A percentile compares a stretch with the other conserved stretches of the same genome.
phyloP scores from a whole-genome alignment of 352 stramenopile species.

The Pythium rhizo-oryzae region DNA sequence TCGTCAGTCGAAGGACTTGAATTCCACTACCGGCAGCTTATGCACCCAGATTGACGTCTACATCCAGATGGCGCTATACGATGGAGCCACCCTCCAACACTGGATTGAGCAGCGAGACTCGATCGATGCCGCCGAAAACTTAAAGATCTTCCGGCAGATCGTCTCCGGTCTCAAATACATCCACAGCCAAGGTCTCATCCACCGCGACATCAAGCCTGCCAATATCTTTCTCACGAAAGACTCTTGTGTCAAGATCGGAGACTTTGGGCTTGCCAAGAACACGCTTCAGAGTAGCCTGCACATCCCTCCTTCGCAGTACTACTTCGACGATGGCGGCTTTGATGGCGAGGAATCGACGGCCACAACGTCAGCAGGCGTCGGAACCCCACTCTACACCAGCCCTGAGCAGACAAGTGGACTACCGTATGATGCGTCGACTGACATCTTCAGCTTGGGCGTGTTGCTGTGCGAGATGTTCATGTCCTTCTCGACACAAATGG shows the following conservation, averaged over 20 bases:
- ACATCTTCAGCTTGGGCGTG: slow-evolving; percentile 78
- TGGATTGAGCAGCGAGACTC: slow-evolving; percentile 66
- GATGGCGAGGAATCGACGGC: slow-evolving; percentile 22
- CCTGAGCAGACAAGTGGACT: slow-evolving; percentile 62
- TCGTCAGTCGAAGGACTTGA: slow-evolving; percentile 32
- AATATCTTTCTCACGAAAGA: slow-evolving; percentile 82
- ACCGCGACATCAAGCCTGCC: slow-evolving; percentile 82
- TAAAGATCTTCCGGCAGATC: slow-evolving; percentile 74
- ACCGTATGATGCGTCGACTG: slow-evolving; percentile 52
- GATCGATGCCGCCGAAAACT: slow-evolving; percentile 54
- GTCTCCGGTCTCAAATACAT: slow-evolving; percentile 80
- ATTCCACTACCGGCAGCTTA: slow-evolving; percentile 30
- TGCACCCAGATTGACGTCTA: slow-evolving; percentile 86
- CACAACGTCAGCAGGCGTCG: slow-evolving; percentile 68
- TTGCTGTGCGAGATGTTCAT: slow-evolving; percentile 80
- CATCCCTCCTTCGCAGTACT: slow-evolving; percentile 56
- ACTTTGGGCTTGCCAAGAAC: slow-evolving; percentile 83
- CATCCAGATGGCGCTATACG: slow-evolving; percentile 95
- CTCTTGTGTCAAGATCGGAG: slow-evolving; percentile 80
- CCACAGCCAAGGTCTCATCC: slow-evolving; percentile 68
- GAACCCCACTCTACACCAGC: slow-evolving; percentile 76
- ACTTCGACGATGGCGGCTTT: slow-evolving; percentile 41
- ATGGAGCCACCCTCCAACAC: slow-evolving; percentile 85
- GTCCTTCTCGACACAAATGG: slow-evolving; percentile 79
- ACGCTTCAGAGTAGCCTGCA: slow-evolving; percentile 60